Percentiles rank a stretch among this genome's conserved stretches.
Evolutionary conservation across 2,329 filamentous ascomycete genomes (phyloP).

Genomic region (Pyricularia pennisetigena): DNA sequence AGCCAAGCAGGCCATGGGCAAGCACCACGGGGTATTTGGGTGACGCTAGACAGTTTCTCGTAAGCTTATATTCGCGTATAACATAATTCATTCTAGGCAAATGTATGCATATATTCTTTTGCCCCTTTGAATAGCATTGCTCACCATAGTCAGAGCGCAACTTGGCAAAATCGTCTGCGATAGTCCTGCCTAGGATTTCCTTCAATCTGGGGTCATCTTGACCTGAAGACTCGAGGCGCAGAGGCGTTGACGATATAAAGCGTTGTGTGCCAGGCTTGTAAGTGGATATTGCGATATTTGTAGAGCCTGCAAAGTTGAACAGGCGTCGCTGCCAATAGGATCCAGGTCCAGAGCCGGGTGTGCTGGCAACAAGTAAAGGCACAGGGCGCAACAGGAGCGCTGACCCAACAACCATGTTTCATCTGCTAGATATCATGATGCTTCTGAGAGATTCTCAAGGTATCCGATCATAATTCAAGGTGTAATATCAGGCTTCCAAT

Average conservation of each 20-base stretch:
- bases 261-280: neutral
- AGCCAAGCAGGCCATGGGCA: constrained; percentile 56
- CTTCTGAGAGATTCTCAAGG: neutral
- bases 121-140: neutral
- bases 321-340: neutral
- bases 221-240: neutral
- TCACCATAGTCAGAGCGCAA: constrained; percentile 35
- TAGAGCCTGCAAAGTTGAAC: neutral
- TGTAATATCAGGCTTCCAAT: neutral
- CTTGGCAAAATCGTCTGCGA: constrained; percentile 35
- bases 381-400: neutral
- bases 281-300: neutral
- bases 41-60: constrained; percentile 26
- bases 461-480: neutral
- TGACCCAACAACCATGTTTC: neutral
- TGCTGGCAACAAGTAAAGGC: neutral
- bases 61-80: constrained; percentile 10
- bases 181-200: constrained; percentile 26
- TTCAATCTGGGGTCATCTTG: constrained; percentile 27
- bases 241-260: neutral
- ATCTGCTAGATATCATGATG: neutral
- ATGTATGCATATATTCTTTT: neutral
- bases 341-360: neutral
- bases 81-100: neutral
- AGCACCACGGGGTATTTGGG: constrained; percentile 55